Conservation (phyloP, 192 early-diverging fungal species). For the Umbelopsis ramanniana region DNA sequence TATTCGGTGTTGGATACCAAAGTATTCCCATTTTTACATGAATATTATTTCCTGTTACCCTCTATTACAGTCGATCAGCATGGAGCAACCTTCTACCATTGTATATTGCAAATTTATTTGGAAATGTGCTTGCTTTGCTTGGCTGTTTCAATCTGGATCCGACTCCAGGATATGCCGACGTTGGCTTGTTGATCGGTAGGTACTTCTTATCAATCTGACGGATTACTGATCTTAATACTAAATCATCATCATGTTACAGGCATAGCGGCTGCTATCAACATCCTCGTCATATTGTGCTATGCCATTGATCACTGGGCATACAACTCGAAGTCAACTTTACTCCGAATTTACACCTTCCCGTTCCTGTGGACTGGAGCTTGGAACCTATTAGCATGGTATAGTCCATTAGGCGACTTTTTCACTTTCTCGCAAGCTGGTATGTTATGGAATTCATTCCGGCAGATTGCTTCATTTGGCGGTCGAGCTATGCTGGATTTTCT, state of each 20-base stretch:
- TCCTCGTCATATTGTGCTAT: background rate
- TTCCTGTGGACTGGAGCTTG: conserved; percentile 22
- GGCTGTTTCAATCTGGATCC: conserved; percentile 8
- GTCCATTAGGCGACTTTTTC: conserved; percentile 16
- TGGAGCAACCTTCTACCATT: background rate
- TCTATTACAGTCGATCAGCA: conserved; percentile 16
- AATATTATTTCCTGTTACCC: conserved; percentile 1
- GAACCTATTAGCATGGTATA: conserved; percentile 15
- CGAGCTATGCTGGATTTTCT: conserved; percentile 18
- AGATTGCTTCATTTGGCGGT: conserved; percentile 22
- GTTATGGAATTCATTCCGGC: conserved; percentile 18
- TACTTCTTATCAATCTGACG: background rate
- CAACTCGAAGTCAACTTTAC: background rate
- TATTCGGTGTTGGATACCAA: conserved; percentile 28
- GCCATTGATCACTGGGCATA: background rate
- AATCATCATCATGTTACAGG: background rate
- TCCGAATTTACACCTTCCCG: conserved; percentile 21
- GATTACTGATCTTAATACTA: background rate
- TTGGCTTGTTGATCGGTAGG: conserved; percentile 8
- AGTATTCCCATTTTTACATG: conserved; percentile 22
- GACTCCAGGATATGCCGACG: background rate
- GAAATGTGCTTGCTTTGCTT: conserved; percentile 6
- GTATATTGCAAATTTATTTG: conserved; percentile 17
- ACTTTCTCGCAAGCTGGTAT: background rate
- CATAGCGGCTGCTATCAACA: background rate